Evolutionary conservation across 306 rosid species (phyloP), one percentile per base, ranked within the genome.

Genomic region (Abrus pulchellus): DNA sequence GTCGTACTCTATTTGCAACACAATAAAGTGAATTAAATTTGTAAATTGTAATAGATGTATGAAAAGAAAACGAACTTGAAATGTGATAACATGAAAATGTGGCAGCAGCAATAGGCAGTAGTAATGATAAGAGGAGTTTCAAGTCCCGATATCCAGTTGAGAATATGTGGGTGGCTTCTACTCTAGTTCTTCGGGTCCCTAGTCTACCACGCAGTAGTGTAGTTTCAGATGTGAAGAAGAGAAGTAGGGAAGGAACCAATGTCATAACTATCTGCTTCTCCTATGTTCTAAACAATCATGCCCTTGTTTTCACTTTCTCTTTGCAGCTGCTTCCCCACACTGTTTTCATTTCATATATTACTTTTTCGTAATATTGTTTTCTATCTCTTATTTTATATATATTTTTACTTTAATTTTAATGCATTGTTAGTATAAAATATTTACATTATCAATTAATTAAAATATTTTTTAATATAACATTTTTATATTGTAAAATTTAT

Each of bases 141-240:
- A 82, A 79, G 77, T 86, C 85, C 85, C 90, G 54, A 88, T 75
- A 86, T 64, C 84, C 77, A 84, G 82, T 74, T 41, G 4, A 29
- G 45, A 75, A 38, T 79, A 76, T 71, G 82, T 71, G 56, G 49
- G 29, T 78, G 72, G 78, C 4, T 68, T 76, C 14, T 63, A 63
- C 29, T 36, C 36, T 36, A 36, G 61, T 13, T 49, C n/a, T 36
- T 36, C 20, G 40, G 40, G 40, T n/a, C 72, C 81, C 55, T 53
- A 54, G 41, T 67, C 32, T 66, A 20, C 14, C 1, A 40, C 34
- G 41, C 33, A 2, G 4, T 56, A 56, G 63, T 1, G 52, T 29
- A 60, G 41, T 2, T n/a, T 56, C 27, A 36, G n/a, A 30, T 1
- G 6, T 3, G 8, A 30, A 30, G 65, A 38, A 59, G 28, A 34